A percentile compares a stretch with the other conserved stretches of the same genome.
These are phyloP conservation scores for Epichloe glyceriae DNA, from an alignment of 2,329 filamentous ascomycete genomes.

Conservation along the genomic window DNA sequence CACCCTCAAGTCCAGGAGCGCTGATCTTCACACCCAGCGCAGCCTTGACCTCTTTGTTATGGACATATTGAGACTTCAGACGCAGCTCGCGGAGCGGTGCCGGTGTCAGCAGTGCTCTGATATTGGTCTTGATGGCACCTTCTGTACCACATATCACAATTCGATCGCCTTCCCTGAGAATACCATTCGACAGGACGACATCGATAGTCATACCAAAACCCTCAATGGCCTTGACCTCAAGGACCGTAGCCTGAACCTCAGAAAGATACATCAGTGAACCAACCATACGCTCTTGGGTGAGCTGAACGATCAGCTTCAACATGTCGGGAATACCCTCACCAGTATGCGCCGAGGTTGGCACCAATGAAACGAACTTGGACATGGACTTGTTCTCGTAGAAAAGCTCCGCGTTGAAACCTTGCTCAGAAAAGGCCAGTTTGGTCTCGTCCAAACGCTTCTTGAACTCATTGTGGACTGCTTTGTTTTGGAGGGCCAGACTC, in stretches of 20 bases:
- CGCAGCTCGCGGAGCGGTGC: slow-evolving; percentile 87
- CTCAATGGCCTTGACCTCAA: slow-evolving; percentile 98
- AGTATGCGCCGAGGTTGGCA: slow-evolving; percentile 95
- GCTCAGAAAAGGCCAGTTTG: slow-evolving; percentile 87
- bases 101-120: slow-evolving; percentile 85
- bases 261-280: slow-evolving; percentile 96
- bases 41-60: slow-evolving; percentile 99
- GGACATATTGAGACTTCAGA: slow-evolving; percentile 90
- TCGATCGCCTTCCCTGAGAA: slow-evolving; percentile 83
- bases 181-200: slow-evolving; percentile 90
- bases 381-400: slow-evolving; percentile 98
- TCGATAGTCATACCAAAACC: slow-evolving; percentile 98
- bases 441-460: slow-evolving; percentile 78
- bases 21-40: slow-evolving; percentile 98
- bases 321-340: slow-evolving; percentile 98
- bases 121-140: slow-evolving; percentile 87
- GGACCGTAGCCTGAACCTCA: slow-evolving; percentile 92
- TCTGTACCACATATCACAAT: slow-evolving; percentile 96
- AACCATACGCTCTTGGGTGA: slow-evolving; percentile 96
- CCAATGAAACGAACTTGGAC: slow-evolving; percentile 86
- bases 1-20: slow-evolving; percentile 86
- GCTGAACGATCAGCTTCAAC: slow-evolving; percentile 83
- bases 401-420: slow-evolving; percentile 94
- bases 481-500: slow-evolving; percentile 77
- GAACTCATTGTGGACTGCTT: slow-evolving; percentile 90